Evolutionary conservation across 1,284 basidiomycete genomes (phyloP).

Genomic region (Takashimella tepidaria): DNA sequence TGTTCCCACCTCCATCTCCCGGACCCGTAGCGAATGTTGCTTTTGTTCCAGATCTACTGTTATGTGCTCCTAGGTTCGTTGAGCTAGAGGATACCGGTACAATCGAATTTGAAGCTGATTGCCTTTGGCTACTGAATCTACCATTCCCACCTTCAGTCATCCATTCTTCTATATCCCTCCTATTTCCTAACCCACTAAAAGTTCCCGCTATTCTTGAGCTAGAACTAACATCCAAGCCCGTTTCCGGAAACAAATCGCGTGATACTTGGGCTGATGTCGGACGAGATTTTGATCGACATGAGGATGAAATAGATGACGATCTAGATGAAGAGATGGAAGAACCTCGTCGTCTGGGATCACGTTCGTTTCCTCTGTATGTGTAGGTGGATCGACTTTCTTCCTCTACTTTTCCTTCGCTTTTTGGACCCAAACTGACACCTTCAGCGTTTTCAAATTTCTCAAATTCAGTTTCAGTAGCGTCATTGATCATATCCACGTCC

Average conservation of each 20-base stretch:
- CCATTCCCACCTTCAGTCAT: too few relatives aligned
- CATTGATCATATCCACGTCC: neutral
- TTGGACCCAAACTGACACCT: neutral
- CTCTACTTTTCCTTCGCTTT: neutral
- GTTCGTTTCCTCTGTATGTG: too few relatives aligned
- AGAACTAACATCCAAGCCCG: neutral
- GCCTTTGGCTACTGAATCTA: too few relatives aligned
- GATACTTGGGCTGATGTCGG: conserved; percentile 5
- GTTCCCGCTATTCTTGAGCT: neutral
- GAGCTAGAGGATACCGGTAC: too few relatives aligned
- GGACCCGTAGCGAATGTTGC: neutral
- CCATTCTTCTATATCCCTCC: too few relatives aligned
- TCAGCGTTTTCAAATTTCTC: neutral
- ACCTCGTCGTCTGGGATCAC: neutral
- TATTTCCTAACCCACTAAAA: neutral
- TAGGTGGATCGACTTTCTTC: neutral
- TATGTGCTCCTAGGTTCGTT: too few relatives aligned
- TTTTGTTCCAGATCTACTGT: neutral
- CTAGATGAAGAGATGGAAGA: conserved; percentile 11
- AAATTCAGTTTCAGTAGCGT: conserved; percentile 3
- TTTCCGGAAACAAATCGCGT: neutral
- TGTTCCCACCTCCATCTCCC: neutral
- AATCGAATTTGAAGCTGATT: too few relatives aligned
- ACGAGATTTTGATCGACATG: conserved; percentile 13
- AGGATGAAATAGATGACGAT: conserved; percentile 22